Evolutionary conservation across 2,329 filamentous ascomycete genomes (phyloP).

Genomic region (Trematosphaeria pertusa): DNA sequence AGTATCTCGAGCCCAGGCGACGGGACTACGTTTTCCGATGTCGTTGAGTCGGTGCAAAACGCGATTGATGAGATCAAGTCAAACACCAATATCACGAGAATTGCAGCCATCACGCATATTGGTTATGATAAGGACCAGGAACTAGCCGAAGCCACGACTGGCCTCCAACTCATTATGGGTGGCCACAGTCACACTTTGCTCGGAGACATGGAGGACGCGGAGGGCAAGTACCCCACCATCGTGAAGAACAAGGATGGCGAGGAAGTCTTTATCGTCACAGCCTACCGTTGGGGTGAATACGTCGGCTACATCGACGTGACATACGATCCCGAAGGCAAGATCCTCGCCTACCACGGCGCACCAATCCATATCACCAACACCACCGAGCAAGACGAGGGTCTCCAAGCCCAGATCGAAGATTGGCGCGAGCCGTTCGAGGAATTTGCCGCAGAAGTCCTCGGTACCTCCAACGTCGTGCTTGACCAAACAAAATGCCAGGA

Average conservation of each 20-base stretch:
- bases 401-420: slow-evolving; percentile 64
- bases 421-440: slow-evolving; percentile 69
- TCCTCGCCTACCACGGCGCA: slow-evolving; percentile 68
- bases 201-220: slow-evolving; percentile 64
- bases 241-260: slow-evolving; percentile 66
- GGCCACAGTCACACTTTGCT: slow-evolving; percentile 66
- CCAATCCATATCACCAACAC: slow-evolving; percentile 70
- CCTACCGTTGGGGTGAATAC: slow-evolving; percentile 73
- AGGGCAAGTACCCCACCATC: slow-evolving; percentile 70
- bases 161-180: slow-evolving; percentile 72
- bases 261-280: slow-evolving; percentile 72
- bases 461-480: slow-evolving; percentile 61
- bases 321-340: slow-evolving; percentile 66
- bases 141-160: slow-evolving; percentile 65
- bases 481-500: slow-evolving; percentile 66
- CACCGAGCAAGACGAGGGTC: slow-evolving; percentile 62
- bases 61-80: slow-evolving; percentile 68
- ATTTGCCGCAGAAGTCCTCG: slow-evolving; percentile 65
- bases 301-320: slow-evolving; percentile 72
- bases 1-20: slow-evolving; percentile 65
- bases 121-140: slow-evolving; percentile 70
- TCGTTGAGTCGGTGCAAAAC: slow-evolving; percentile 64
- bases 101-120: slow-evolving; percentile 71
- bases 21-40: slow-evolving; percentile 65
- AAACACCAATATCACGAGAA: slow-evolving; percentile 68